Base-by-base conservation (phyloP, 768 basidiomycete species). In the Xerocomus spinulosus region DNA sequence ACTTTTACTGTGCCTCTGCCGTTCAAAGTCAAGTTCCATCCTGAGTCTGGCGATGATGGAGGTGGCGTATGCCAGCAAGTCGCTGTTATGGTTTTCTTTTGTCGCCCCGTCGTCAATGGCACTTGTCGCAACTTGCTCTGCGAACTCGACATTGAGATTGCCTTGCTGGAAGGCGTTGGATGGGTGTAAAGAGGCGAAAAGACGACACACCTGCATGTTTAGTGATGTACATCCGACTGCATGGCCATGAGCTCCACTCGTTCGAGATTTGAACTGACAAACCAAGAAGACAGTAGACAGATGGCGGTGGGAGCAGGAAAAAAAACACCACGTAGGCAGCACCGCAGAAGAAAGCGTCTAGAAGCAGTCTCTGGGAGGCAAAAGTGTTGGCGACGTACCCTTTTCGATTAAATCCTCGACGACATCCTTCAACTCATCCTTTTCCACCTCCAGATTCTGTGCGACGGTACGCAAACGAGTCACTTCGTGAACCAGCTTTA, bases 391-490 rank as follows among this genome's bases (percentile, higher is more conserved):
- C 21, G 17, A 67, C 77, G 33, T 54, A 83, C 83, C 78, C 78
- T 79, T 81, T 61, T 80, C 71, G n/a, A 80, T 71, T 33, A 84
- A 58, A 42, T 73, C 61, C 41, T 71, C 54, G 2, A 84, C 77
- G 6, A 74, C 77, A 35, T 80, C 77, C 52, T 75, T 70, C 57
- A 82, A 55, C 46, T 80, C 77, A 56, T 82, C 77, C 47, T 63
- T 67, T 53, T 83, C 79, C 2, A 59, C 55, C 59, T 82, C 75
- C 5, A 68, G 60, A 2, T 51, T 52, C 28, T 59, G 64, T 4
- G 73, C 64, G 6, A 64, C 42, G 3, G 56, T 59, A 8, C 57
- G 55, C 53, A 71, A 71, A 9, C 67, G 56, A 30, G 69, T 56
- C n/a, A 78, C 53, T 35, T 74, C 70, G 7, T 57, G 59, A n/a